Evolutionary conservation across 78 protist species (phyloP).

Genomic region (Bodo saltans): DNA sequence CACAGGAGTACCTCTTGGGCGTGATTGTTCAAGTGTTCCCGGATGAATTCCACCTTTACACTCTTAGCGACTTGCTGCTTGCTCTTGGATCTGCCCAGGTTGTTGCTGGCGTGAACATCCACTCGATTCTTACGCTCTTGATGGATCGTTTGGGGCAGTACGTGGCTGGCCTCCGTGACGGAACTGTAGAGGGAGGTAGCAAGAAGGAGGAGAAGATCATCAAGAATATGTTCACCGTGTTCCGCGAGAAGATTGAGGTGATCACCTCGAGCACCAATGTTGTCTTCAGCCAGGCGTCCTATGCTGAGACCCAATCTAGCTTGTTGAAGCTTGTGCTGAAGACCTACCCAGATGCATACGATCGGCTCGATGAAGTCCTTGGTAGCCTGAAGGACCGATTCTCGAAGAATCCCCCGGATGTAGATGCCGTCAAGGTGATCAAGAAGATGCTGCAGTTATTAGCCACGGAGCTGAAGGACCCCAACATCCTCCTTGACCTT

Average conservation of each 20-base stretch:
- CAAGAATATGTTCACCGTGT: slow-evolving; percentile 61
- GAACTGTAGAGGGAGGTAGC: slow-evolving; percentile 39
- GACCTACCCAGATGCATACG: slow-evolving; percentile 67
- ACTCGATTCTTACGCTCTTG: slow-evolving; percentile 63
- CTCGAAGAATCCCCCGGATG: neutral
- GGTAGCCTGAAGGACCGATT: neutral
- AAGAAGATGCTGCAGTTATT: neutral
- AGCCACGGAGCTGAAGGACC: slow-evolving; percentile 10
- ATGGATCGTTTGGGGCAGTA: slow-evolving; percentile 79
- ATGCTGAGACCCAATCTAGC: neutral
- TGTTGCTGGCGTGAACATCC: slow-evolving; percentile 76
- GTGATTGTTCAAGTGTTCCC: slow-evolving; percentile 91
- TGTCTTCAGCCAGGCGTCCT: slow-evolving; percentile 51
- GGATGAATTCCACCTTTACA: slow-evolving; percentile 87
- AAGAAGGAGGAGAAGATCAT: neutral
- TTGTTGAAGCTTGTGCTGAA: slow-evolving; percentile 69
- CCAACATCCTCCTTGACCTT: slow-evolving; percentile 34
- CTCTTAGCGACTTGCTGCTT: slow-evolving; percentile 67
- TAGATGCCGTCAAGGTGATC: slow-evolving; percentile 40
- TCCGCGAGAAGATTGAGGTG: slow-evolving; percentile 47
- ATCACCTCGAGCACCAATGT: slow-evolving; percentile 46
- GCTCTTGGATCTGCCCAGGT: slow-evolving; percentile 61
- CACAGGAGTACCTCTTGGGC: slow-evolving; percentile 96
- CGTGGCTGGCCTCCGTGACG: slow-evolving; percentile 13
- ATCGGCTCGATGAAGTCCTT: slow-evolving; percentile 44